Percentiles rank a stretch among this genome's conserved stretches.
Evolutionary conservation across 345 rosid genomes (phyloP).

Genomic region (Eucalyptus pauciflora): DNA sequence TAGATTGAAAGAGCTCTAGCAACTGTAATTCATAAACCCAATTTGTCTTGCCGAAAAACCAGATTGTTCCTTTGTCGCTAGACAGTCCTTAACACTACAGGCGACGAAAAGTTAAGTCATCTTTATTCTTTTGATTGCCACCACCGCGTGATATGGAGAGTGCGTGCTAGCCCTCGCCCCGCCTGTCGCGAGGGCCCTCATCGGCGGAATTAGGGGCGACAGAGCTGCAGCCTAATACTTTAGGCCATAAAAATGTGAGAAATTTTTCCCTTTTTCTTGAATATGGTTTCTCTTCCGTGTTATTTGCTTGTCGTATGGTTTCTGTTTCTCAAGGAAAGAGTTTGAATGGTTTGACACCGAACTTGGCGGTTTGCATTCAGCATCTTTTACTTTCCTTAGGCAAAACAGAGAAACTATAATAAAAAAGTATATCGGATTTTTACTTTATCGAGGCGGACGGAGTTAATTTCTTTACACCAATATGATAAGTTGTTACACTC

Average conservation of each 20-base stretch:
- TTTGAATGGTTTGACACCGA: background rate
- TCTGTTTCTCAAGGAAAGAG: background rate
- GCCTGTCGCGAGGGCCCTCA: background rate
- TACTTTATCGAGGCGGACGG: fast-evolving
- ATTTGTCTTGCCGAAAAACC: background rate
- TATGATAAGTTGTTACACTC: background rate
- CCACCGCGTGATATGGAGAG: background rate
- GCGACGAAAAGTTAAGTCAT: background rate
- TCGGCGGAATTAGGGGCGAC: background rate
- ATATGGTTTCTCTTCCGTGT: background rate
- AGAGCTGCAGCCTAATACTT: background rate
- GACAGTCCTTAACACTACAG: background rate
- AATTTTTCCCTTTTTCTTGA: background rate
- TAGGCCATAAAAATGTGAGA: background rate
- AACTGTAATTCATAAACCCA: background rate
- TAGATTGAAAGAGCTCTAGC: background rate
- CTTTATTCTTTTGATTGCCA: background rate
- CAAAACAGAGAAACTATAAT: background rate
- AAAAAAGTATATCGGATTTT: background rate
- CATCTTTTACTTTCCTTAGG: background rate
- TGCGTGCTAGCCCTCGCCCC: background rate
- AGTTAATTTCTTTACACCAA: background rate
- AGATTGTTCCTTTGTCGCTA: background rate
- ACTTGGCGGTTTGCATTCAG: background rate
- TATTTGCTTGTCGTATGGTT: background rate